Conservation (phyloP, 2,329 filamentous ascomycete species). For the Clarireedia hainanense region DNA sequence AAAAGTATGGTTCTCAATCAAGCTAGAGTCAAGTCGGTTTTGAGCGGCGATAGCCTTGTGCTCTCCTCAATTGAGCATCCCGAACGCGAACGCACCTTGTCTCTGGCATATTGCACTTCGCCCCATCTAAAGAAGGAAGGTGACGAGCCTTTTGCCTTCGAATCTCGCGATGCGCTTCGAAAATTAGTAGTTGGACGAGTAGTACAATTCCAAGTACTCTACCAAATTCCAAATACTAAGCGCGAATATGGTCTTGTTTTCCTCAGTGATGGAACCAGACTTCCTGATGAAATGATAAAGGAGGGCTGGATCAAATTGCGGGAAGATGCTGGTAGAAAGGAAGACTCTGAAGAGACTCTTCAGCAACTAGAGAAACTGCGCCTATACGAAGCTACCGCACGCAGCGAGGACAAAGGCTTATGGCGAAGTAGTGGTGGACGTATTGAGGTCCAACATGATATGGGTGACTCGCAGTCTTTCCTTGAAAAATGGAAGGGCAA, state of each 20-base stretch:
- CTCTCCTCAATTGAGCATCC: constrained; percentile 76
- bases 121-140: constrained; percentile 82
- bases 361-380: constrained; percentile 71
- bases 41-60: constrained; percentile 88
- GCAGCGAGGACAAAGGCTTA: constrained; percentile 69
- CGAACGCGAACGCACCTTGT: constrained; percentile 75
- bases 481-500: constrained; percentile 79
- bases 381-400: constrained; percentile 69
- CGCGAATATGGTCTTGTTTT: constrained; percentile 82
- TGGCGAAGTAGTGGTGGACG: constrained; percentile 60
- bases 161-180: constrained; percentile 88
- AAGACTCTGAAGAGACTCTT: constrained; percentile 70
- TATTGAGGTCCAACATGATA: constrained; percentile 75
- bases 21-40: constrained; percentile 82
- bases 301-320: constrained; percentile 90
- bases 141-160: constrained; percentile 87
- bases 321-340: constrained; percentile 87
- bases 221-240: constrained; percentile 76
- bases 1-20: constrained; percentile 32
- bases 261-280: constrained; percentile 64
- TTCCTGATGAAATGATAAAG: constrained; percentile 78
- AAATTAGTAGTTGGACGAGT: constrained; percentile 78
- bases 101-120: constrained; percentile 85
- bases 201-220: constrained; percentile 76
- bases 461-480: constrained; percentile 67